These are phyloP conservation scores for Metarhizium sp. DNA, from an alignment of 2,329 filamentous ascomycete genomes.

Conservation along the genomic window DNA sequence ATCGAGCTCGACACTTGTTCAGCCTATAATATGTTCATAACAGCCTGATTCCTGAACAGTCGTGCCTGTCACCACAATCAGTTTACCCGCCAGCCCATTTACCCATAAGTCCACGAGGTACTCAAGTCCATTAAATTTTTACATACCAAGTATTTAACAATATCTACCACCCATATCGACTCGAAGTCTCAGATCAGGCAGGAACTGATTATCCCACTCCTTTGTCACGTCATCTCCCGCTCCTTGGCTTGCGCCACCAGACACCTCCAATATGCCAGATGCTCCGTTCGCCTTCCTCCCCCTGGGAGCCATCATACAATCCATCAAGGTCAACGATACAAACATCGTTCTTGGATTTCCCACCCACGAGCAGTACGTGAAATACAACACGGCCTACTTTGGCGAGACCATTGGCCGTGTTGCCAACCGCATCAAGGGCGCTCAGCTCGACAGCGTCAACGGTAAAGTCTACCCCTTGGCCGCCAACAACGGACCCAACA, in stretches of 20 bases:
- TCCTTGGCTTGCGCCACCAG: not conserved
- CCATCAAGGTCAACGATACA: slow-evolving; percentile 64
- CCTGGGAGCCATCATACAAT: slow-evolving; percentile 71
- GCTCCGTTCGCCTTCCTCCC: slow-evolving; percentile 58
- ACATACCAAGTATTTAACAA: too few species aligned
- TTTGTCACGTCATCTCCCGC: not conserved
- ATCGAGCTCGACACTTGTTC: too few species aligned
- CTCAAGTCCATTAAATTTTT: too few species aligned
- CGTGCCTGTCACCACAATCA: too few species aligned
- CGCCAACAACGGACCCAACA: slow-evolving; percentile 70
- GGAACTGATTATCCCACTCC: not conserved
- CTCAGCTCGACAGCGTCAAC: slow-evolving; percentile 64
- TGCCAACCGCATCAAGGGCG: slow-evolving; percentile 71
- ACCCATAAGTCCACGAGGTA: too few species aligned
- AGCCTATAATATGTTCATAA: too few species aligned
- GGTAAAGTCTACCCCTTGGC: slow-evolving; percentile 58
- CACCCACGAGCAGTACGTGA: slow-evolving; percentile 62
- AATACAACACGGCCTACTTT: slow-evolving; percentile 72
- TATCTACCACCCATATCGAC: too few species aligned
- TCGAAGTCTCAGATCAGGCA: too few species aligned
- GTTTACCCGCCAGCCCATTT: too few species aligned
- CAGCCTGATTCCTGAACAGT: too few species aligned
- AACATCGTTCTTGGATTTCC: slow-evolving; percentile 90
- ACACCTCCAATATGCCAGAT: slow-evolving; percentile 27
- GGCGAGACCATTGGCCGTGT: slow-evolving; percentile 86